phyloP scores from a whole-genome alignment of 164 flowering plant species.

The Vitis rupestris region DNA sequence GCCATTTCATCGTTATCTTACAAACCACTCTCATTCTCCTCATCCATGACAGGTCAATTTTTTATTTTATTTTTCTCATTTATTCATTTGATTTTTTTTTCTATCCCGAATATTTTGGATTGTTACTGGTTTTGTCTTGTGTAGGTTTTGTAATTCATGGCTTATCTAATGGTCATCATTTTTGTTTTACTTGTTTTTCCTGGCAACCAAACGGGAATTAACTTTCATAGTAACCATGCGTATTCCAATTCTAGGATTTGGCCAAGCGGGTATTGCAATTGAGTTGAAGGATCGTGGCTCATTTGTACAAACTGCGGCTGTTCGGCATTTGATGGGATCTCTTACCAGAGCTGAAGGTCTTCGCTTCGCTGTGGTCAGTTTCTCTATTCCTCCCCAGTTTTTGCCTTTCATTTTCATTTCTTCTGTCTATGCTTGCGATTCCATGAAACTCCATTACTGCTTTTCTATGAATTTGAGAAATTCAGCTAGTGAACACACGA shows the following conservation, averaged over 20 bases:
- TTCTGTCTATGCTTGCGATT: neutral
- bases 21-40: constrained; percentile 10
- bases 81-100: neutral
- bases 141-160: too few species aligned
- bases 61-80: neutral
- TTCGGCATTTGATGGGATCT: constrained; percentile 38
- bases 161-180: too few species aligned
- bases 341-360: constrained; percentile 30
- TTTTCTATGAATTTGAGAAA: too few species aligned
- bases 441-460: too few species aligned
- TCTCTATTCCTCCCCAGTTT: neutral
- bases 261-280: neutral
- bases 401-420: neutral
- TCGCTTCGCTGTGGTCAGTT: constrained; percentile 39
- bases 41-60: constrained; percentile 5
- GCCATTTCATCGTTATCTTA: too few species aligned
- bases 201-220: too few species aligned
- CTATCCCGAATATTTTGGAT: too few species aligned
- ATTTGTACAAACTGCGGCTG: constrained; percentile 24
- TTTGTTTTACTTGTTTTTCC: too few species aligned
- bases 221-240: too few species aligned
- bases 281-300: constrained; percentile 15
- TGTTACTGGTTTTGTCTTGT: too few species aligned
- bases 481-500: too few species aligned
- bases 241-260: too few species aligned